Evolutionary conservation across 768 basidiomycete genomes (phyloP).

Genomic region (Mycena kentingensis): DNA sequence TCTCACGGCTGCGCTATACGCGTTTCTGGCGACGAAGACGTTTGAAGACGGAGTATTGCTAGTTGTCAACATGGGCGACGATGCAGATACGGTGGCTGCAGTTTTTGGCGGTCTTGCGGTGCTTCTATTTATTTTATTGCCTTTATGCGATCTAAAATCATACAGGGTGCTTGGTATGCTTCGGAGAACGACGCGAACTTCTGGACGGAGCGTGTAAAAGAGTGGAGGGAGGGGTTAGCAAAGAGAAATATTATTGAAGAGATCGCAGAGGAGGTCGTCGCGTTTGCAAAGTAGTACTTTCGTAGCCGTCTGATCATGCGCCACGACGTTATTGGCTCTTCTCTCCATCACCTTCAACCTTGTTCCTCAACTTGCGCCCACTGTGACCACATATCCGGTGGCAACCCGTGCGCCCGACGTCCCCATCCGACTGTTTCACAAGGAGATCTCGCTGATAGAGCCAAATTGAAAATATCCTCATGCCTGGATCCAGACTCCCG

Average conservation of each 20-base stretch:
- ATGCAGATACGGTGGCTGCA: slow-evolving; percentile 49
- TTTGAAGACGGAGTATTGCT: slow-evolving; percentile 49
- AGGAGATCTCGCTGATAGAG: too few species aligned
- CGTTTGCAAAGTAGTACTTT: slow-evolving; percentile 24
- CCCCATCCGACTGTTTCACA: too few species aligned
- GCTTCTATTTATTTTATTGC: slow-evolving; percentile 46
- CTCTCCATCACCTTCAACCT: too few species aligned
- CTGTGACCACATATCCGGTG: too few species aligned
- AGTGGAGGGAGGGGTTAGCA: slow-evolving; percentile 38
- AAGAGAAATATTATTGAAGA: slow-evolving; percentile 37
- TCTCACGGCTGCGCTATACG: slow-evolving; percentile 45
- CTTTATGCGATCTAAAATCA: slow-evolving; percentile 28
- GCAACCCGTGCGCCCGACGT: too few species aligned
- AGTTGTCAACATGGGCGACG: slow-evolving; percentile 45
- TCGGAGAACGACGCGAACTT: slow-evolving; percentile 27
- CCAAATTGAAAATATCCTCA: too few species aligned
- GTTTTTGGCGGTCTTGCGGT: slow-evolving; percentile 50
- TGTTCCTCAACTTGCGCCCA: too few species aligned
- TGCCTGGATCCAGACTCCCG: too few species aligned
- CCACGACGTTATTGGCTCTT: too few species aligned
- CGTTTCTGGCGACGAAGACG: slow-evolving; percentile 44
- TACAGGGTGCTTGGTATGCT: background rate
- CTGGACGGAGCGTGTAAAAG: slow-evolving; percentile 40
- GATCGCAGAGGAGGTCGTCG: slow-evolving; percentile 39
- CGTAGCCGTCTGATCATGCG: too few species aligned